phyloP scores from a whole-genome alignment of 768 basidiomycete species.

The Psilocybe azurescens region DNA sequence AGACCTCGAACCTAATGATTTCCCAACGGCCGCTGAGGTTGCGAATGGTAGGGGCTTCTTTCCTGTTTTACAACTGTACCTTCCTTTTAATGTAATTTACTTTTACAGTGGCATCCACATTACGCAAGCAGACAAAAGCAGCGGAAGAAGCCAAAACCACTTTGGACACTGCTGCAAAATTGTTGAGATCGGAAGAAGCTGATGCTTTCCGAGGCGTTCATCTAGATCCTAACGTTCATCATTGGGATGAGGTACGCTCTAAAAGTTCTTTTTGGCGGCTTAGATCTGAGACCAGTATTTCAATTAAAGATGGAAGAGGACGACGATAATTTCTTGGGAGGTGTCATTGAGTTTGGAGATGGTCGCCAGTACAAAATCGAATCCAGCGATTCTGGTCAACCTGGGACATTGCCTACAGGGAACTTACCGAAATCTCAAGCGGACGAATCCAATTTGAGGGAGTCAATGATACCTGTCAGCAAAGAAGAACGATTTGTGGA shows the following conservation, averaged over 20 bases:
- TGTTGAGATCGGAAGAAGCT: conserved; percentile 77
- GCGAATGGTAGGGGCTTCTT: conserved; percentile 70
- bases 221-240: conserved; percentile 90
- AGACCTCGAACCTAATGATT: conserved; percentile 66
- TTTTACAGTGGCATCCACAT: conserved; percentile 26
- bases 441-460: conserved; percentile 29
- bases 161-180: conserved; percentile 61
- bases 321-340: conserved; percentile 86
- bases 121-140: conserved; percentile 41
- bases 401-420: conserved; percentile 25
- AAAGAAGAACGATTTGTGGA: conserved; percentile 92
- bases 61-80: not conserved
- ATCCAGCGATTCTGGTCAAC: conserved; percentile 41
- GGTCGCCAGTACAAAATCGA: conserved; percentile 90
- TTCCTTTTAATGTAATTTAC: conserved; percentile 1
- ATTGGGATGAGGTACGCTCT: conserved; percentile 93
- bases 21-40: conserved; percentile 97
- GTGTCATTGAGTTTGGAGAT: conserved; percentile 95
- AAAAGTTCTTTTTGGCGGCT: conserved; percentile 6
- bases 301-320: conserved; percentile 82
- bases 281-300: conserved; percentile 11
- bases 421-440: conserved; percentile 14
- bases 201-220: conserved; percentile 96
- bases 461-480: conserved; percentile 51
- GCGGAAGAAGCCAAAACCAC: conserved; percentile 47